phyloP scores from a whole-genome alignment of 805 yeast species.

The Starmerella gropengiesseri region DNA sequence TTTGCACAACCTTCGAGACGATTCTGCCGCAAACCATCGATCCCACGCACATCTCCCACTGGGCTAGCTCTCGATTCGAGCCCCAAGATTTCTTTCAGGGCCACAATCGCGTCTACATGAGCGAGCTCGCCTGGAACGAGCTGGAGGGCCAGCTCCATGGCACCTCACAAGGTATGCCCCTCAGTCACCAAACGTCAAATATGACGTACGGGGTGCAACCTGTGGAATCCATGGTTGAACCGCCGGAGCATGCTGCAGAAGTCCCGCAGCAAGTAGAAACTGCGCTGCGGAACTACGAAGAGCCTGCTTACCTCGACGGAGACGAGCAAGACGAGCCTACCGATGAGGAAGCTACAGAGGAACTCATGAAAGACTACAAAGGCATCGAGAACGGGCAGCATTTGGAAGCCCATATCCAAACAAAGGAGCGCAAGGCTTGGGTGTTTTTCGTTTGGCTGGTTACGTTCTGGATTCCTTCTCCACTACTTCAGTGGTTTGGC shows the following conservation, averaged over 20 bases:
- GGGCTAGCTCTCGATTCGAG: conserved; percentile 31
- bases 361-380: conserved; percentile 22
- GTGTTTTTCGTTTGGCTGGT: conserved; percentile 33
- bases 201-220: conserved; percentile 1
- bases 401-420: conserved; percentile 27
- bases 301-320: conserved; percentile 22
- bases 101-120: conserved; percentile 30
- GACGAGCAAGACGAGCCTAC: conserved; percentile 29
- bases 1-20: conserved; percentile 28
- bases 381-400: conserved; percentile 29
- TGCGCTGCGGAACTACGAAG: conserved; percentile 11
- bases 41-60: conserved; percentile 23
- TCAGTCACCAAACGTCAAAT: neutral
- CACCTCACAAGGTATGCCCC: neutral
- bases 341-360: conserved; percentile 21
- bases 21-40: conserved; percentile 28
- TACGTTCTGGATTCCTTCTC: conserved; percentile 36
- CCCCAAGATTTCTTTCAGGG: conserved; percentile 31
- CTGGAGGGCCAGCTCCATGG: conserved; percentile 26
- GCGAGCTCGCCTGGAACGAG: conserved; percentile 32
- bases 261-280: conserved; percentile 17
- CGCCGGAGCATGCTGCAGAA: conserved; percentile 12
- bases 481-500: conserved; percentile 28
- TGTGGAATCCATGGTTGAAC: conserved; percentile 8
- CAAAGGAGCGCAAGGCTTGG: conserved; percentile 31